Base-by-base conservation (phyloP, 2,329 filamentous ascomycete species). In the Chlorencoelia australis region DNA sequence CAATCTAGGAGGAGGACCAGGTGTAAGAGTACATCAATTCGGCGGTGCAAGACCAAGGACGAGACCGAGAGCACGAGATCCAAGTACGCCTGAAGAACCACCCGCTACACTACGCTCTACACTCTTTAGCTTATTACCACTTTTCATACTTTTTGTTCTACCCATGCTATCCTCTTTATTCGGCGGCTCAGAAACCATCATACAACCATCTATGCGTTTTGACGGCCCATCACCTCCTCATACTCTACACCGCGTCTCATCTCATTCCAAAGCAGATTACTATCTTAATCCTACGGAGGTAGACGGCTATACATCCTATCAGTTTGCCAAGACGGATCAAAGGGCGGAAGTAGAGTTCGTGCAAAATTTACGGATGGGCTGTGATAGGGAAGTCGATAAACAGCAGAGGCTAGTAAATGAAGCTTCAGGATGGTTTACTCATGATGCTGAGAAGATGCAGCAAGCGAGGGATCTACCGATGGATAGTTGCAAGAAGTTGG, bases 21-120 rank as follows among this genome's bases (percentile, higher is more conserved):
- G 88, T 14, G 79, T 98, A 51, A 77, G 89, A 42, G 86, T 98
- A 43, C 91, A 96, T 59, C 89, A 95, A 58, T 96, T 98, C 59
- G 89, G 88, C 50, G 89, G 91, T 36, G 71, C 66, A 5, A 69
- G 73, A 37, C 86, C 88, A 16, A 74, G 86, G 50, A 70, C 81
- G 61, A 72, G 91, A 54, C 87, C 88, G 14, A 75, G 73, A 53
- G 68, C 80, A 47, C 68, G 71, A 20, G 73, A 71, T 46, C 68
- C n/a, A 6, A 7, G 24, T 17, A 24, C 63, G 60, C 49, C 63
- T 66, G 44, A 63, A 63, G 54, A 66, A 43, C 60, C 67, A 43
- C 65, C 66, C 30, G 66, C 71, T 33, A 71, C 66, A 33, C 55
- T 77, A 56, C 41, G 36, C 19, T 46, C 47, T 20, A 71, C 74